These are phyloP conservation scores for Scheffersomyces spartinae DNA, from an alignment of 805 yeast genomes.

Conservation along the genomic window DNA sequence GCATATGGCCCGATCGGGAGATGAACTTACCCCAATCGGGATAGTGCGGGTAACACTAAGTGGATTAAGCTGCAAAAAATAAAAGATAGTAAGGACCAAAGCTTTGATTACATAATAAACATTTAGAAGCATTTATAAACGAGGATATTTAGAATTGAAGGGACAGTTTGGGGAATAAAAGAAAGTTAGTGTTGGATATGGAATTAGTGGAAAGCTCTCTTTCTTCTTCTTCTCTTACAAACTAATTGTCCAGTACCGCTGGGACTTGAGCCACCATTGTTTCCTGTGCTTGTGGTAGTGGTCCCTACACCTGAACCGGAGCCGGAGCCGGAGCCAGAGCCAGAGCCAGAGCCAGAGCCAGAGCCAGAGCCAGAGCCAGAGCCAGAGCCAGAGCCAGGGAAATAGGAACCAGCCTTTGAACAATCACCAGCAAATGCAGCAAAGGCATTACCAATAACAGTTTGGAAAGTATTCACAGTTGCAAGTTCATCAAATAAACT, in stretches of 20 bases:
- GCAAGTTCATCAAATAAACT: conserved; percentile 22
- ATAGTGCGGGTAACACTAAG: too few species aligned
- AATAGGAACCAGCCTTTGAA: conserved; percentile 6
- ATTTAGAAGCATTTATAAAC: too few species aligned
- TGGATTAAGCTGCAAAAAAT: too few species aligned
- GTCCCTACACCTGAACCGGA: conserved; percentile 3
- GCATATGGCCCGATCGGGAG: too few species aligned
- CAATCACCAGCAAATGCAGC: conserved; percentile 27
- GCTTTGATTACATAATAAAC: too few species aligned
- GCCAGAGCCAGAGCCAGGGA: conserved; percentile 4
- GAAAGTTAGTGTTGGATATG: too few species aligned
- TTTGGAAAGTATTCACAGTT: conserved; percentile 19
- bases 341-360: conserved; percentile 4
- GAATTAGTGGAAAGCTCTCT: conserved; percentile 11
- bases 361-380: conserved; percentile 6
- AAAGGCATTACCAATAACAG: conserved; percentile 24
- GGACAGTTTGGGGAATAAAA: too few species aligned
- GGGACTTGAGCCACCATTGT: conserved; percentile 5
- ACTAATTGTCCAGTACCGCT: too few species aligned
- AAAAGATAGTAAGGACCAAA: too few species aligned
- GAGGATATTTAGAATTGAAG: too few species aligned
- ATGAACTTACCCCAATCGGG: too few species aligned
- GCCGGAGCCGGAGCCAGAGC: conserved; percentile 4
- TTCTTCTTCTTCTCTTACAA: conserved; percentile 23
- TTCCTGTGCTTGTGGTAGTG: conserved; percentile 3